These are phyloP conservation scores for Caryopteris hybrid DNA, from an alignment of 305 asterid genomes.

Conservation along the genomic window DNA sequence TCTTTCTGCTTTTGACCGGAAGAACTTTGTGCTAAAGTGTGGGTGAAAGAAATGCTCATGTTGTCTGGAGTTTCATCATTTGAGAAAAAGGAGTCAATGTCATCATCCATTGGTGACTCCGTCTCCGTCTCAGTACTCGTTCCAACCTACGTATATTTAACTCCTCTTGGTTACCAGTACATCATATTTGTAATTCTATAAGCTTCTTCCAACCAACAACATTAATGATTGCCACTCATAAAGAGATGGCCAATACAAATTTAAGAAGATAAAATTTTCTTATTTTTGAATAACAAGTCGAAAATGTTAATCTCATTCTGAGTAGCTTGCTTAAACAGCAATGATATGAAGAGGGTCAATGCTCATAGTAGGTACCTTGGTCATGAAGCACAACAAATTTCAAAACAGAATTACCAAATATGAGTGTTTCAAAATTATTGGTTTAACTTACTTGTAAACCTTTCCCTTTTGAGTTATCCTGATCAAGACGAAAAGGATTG, in stretches of 20 bases:
- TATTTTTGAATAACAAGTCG: not conserved
- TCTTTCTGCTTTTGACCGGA: not conserved
- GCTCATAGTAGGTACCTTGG: not conserved
- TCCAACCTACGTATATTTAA: constrained; percentile 28
- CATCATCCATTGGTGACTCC: constrained; percentile 16
- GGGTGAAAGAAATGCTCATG: not conserved
- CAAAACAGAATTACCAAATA: not conserved
- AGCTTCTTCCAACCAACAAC: too few species aligned
- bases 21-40: not conserved
- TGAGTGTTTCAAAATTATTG: not conserved
- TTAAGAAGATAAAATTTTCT: not conserved
- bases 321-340: not conserved
- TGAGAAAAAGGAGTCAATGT: constrained; percentile 22
- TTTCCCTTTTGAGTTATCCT: constrained; percentile 12
- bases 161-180: too few species aligned
- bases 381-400: not conserved
- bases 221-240: too few species aligned
- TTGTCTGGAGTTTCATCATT: constrained; percentile 9
- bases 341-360: not conserved
- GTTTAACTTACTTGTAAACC: constrained; percentile 21
- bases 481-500: not conserved
- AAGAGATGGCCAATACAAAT: too few species aligned
- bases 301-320: not conserved
- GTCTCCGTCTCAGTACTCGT: not conserved
- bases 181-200: too few species aligned